Evolutionary conservation across 2,329 filamentous ascomycete species (phyloP).

Genomic region (Metarhizium humberi): DNA sequence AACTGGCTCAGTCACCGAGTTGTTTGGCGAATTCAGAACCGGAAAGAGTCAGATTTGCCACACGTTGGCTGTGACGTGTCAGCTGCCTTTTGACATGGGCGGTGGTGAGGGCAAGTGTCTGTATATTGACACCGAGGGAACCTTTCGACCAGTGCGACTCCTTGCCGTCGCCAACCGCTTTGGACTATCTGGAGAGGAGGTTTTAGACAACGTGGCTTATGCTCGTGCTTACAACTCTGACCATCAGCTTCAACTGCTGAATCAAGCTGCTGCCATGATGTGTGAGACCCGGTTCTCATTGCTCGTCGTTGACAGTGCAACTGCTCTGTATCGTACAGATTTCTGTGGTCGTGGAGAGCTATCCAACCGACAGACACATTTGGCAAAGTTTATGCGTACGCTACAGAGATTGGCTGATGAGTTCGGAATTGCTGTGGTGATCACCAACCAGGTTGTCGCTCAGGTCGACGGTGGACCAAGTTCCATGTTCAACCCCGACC

Average conservation of each 20-base stretch:
- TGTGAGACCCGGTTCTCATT: slow-evolving; percentile 96
- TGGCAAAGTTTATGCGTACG: slow-evolving; percentile 82
- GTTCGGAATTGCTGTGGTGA: slow-evolving; percentile 96
- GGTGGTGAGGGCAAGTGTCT: slow-evolving; percentile 96
- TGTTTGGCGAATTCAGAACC: slow-evolving; percentile 96
- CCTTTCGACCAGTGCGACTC: slow-evolving; percentile 84
- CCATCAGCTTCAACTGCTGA: slow-evolving; percentile 89
- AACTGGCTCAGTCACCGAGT: slow-evolving; percentile 94
- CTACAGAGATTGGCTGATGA: slow-evolving; percentile 69
- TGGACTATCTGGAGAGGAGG: slow-evolving; percentile 90
- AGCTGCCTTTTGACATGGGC: slow-evolving; percentile 97
- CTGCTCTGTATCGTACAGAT: slow-evolving; percentile 89
- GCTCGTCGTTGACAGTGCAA: slow-evolving; percentile 92
- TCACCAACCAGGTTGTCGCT: slow-evolving; percentile 97
- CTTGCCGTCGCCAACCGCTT: slow-evolving; percentile 90
- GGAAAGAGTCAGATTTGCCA: slow-evolving; percentile 99
- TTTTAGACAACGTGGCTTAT: slow-evolving; percentile 96
- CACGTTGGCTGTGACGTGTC: slow-evolving; percentile 95
- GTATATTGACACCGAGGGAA: slow-evolving; percentile 97
- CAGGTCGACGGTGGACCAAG: slow-evolving; percentile 95
- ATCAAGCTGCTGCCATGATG: slow-evolving; percentile 98
- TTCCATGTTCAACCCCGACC: slow-evolving; percentile 98
- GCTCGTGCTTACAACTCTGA: slow-evolving; percentile 98
- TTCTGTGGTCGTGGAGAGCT: slow-evolving; percentile 95
- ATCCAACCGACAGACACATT: slow-evolving; percentile 81